These are phyloP conservation scores for Alternaria sp. DNA, from an alignment of 2,329 filamentous ascomycete genomes.

Conservation along the genomic window DNA sequence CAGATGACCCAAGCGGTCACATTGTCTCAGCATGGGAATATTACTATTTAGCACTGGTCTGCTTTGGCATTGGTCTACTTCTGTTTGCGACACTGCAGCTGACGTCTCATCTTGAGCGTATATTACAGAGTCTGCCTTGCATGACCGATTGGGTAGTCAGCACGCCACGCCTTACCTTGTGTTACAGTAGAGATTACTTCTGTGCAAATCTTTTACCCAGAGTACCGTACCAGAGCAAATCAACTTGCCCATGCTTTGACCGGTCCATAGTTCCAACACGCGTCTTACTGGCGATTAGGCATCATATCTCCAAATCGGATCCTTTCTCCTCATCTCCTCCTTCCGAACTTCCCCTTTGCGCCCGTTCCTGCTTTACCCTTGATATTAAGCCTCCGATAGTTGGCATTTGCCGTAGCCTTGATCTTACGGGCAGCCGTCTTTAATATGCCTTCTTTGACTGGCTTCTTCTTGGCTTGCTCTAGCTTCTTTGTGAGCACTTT, in stretches of 20 bases:
- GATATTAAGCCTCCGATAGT: slow-evolving; percentile 60
- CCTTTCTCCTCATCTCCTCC: slow-evolving; percentile 33
- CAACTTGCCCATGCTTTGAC: slow-evolving; percentile 3
- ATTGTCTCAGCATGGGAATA: slow-evolving; percentile 36
- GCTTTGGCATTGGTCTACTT: slow-evolving; percentile 6
- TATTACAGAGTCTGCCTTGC: slow-evolving; percentile 13
- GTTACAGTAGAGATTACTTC: slow-evolving; percentile 11
- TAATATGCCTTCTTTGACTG: slow-evolving; percentile 38
- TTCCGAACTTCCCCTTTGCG: slow-evolving; percentile 54
- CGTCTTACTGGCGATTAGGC: background rate
- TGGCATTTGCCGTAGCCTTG: slow-evolving; percentile 58
- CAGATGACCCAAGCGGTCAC: slow-evolving; percentile 46
- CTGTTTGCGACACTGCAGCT: slow-evolving; percentile 12
- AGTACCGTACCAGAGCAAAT: slow-evolving; percentile 4
- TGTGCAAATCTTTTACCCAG: slow-evolving; percentile 7
- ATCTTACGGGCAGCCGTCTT: slow-evolving; percentile 56
- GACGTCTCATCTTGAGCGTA: slow-evolving; percentile 6
- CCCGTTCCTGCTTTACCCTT: slow-evolving; percentile 57
- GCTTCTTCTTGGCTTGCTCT: slow-evolving; percentile 21
- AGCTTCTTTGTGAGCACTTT: slow-evolving; percentile 34
- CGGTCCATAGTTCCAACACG: background rate
- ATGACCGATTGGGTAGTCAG: slow-evolving; percentile 14
- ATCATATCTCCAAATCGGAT: background rate
- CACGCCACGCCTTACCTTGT: slow-evolving; percentile 12
- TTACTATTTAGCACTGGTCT: slow-evolving; percentile 22